Evolutionary conservation across 352 stramenopile genomes (phyloP), one percentile per base, ranked within the genome.

Genomic region (Phytopythium oedochilum): DNA sequence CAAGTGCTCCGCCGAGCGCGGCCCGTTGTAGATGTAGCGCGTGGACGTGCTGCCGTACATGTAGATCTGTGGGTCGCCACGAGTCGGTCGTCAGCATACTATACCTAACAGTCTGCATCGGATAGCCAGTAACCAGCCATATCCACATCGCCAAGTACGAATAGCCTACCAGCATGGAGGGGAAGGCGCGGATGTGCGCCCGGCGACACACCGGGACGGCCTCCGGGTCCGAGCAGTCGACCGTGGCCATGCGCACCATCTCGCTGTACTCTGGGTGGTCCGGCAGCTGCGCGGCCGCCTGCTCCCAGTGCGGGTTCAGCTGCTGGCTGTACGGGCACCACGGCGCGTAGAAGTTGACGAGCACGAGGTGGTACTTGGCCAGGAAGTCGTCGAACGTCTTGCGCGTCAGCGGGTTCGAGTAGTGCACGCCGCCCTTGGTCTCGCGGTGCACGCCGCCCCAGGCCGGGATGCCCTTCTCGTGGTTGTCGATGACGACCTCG

Each of bases 341-440:
- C 0, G 82, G 84, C 22, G 84, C 84, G 56, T 91, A 92, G 53
- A 86, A 94, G 57, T 94, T 92, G 46, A 94, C 78, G 29, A 94
- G 66, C 54, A 92, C 82, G 31, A 94, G 69, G 57, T 94, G 82
- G 61, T 94, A 90, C 64, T 89, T 91, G 72, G 58, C 58, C 69
- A 94, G 81, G 50, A 89, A 90, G 39, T 88, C 75, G 58, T 89
- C 75, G 55, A 91, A 94, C 17, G 66, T 92, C 45, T 65, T 63
- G 36, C 56, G 65, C 10, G 73, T 91, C 23, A 94, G 55, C 57
- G 82, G 81, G 40, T 70, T 83, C 36, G 80, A 89, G 73, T 90
- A 88, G 63, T 88, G 77, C 32, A 92, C 70, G 46, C 69, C 83
- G 9, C 46, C 58, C 31, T 88, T 55, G 6, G 75, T 71, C 18